Evolutionary conservation across 805 yeast species (phyloP), one percentile per base, ranked within the genome.

Genomic region (Lipomyces yamadae): DNA sequence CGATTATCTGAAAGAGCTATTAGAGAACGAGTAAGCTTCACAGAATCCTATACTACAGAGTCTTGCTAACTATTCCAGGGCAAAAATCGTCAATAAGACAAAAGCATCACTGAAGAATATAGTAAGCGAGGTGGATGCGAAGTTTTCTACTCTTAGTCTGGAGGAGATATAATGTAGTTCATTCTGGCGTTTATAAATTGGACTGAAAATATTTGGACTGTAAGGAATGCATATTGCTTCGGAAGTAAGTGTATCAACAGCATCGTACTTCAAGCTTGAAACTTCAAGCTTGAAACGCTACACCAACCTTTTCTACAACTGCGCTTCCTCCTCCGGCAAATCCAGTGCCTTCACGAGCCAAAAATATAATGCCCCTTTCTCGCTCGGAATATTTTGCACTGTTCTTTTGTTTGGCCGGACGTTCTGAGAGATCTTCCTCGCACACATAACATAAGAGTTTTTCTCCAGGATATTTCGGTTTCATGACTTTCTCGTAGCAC

Each of bases 291-390:
- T 70, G 72, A 50, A 70, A 70, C 15, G 72, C 72, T 11, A 70
- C 62, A 6, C 72, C 72, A 6, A 59, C 55, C 55, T 60, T 66
- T 45, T 66, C 69, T 11, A 64, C 72, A 7, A 70, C 63, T 5
- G 70, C 56, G 33, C 57, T 64, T 2, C 72, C 72, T 5, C 70
- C 71, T 15, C 65, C 69, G 15, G 72, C 67, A 56, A 57, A 70
- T 5, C 72, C 72, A 7, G 72, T 70, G 1, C 72, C 72, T 56
- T 70, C 72, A 8, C 72, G 56, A 5, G 62, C 57, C 4, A 70
- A 33, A 45, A 65, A 64, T 3, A 70, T 45, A 10, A 70, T 42
- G 2, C 72, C 70, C 10, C 56, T 8, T 13, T 5, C 15, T 10
- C 29, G n/a, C 29, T 58, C 57, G 3, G 35, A 35, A 4, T 18